Evolutionary conservation across 805 yeast genomes (phyloP).

Genomic region (Scheffersomyces stipitis): DNA sequence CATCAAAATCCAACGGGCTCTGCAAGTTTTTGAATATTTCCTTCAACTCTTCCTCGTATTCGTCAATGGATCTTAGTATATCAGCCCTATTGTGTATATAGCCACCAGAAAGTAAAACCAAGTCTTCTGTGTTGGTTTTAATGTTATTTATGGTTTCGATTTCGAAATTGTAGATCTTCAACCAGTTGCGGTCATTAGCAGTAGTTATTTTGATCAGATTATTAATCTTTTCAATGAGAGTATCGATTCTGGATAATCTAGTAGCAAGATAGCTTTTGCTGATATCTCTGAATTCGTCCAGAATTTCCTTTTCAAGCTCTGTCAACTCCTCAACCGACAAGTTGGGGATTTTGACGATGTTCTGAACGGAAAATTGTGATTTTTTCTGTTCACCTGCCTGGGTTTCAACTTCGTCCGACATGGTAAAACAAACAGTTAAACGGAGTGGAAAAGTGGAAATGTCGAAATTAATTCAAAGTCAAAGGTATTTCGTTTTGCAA

Average conservation of each 20-base stretch:
- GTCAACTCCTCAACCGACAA: conserved; percentile 3
- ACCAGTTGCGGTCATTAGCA: conserved; percentile 34
- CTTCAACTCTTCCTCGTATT: conserved; percentile 31
- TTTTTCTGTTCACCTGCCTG: too few relatives aligned
- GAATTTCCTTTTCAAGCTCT: conserved; percentile 8
- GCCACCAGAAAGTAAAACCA: conserved; percentile 14
- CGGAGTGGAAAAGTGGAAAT: too few relatives aligned
- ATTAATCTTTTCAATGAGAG: conserved; percentile 22
- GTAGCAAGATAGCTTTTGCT: conserved; percentile 26
- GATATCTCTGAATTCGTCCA: conserved; percentile 23
- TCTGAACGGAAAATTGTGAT: too few relatives aligned
- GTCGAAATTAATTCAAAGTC: too few relatives aligned
- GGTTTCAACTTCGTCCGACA: too few relatives aligned
- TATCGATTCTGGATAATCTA: conserved; percentile 27
- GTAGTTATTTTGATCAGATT: conserved; percentile 22
- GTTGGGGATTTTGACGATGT: conserved; percentile 1
- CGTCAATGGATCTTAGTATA: conserved; percentile 17
- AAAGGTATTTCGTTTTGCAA: too few relatives aligned
- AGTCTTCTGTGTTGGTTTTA: conserved; percentile 32
- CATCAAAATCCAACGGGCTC: conserved; percentile 36
- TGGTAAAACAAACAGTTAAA: too few relatives aligned
- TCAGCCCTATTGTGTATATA: conserved; percentile 11
- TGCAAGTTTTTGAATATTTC: conserved; percentile 29
- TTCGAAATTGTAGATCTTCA: conserved; percentile 31
- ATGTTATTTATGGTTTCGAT: conserved; percentile 33